Conservation (phyloP, 2,329 filamentous ascomycete species). For the Acephala macrosclerotiorum region DNA sequence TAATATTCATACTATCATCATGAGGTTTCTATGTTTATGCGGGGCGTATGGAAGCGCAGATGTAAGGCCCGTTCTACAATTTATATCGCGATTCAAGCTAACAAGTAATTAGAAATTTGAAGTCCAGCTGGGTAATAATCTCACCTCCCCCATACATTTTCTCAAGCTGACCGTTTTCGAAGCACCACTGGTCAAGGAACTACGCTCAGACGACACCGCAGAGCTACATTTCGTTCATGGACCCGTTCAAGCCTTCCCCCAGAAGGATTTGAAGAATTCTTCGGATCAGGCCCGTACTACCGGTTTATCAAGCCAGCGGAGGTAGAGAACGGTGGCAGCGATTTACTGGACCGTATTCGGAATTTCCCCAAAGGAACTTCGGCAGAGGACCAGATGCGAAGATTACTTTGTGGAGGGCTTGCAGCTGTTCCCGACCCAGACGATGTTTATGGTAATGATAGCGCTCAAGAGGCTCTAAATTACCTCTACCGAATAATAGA, state of each 20-base stretch:
- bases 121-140: conserved; percentile 55
- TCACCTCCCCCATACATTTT: background rate
- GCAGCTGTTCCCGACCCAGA: conserved; percentile 23
- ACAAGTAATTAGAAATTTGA: conserved; percentile 58
- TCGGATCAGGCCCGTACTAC: conserved; percentile 61
- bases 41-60: conserved; percentile 64
- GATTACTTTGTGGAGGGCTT: conserved; percentile 32
- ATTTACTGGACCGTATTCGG: conserved; percentile 41
- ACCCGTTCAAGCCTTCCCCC: conserved; percentile 57
- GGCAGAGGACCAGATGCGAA: conserved; percentile 41
- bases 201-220: conserved; percentile 53
- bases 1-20: conserved; percentile 35
- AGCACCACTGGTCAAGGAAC: conserved; percentile 58
- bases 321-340: conserved; percentile 31
- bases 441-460: conserved; percentile 28
- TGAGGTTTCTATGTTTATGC: conserved; percentile 65
- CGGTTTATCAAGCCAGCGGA: conserved; percentile 61
- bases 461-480: conserved; percentile 40
- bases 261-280: conserved; percentile 62
- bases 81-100: background rate
- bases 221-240: conserved; percentile 61
- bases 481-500: conserved; percentile 53
- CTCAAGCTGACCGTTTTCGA: conserved; percentile 24
- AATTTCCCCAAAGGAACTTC: conserved; percentile 40
- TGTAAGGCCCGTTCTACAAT: conserved; percentile 46